Evolutionary conservation across 2,329 filamentous ascomycete species (phyloP).

Genomic region (Pseudocercospora cruenta): DNA sequence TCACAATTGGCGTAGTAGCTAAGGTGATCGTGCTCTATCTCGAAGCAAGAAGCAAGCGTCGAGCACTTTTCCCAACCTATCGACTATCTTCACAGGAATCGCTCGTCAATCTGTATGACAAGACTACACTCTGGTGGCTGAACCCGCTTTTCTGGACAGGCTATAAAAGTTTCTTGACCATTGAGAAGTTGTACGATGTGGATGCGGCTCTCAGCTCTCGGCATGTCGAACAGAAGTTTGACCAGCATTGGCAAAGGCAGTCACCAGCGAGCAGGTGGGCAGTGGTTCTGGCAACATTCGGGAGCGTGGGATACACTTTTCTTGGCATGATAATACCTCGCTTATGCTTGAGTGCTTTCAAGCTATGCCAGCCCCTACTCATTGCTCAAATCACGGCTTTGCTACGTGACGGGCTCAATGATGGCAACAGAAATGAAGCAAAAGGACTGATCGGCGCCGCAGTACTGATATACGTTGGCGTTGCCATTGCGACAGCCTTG

Average conservation of each 20-base stretch:
- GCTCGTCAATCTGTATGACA: constrained; percentile 32
- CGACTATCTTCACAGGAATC: constrained; percentile 26
- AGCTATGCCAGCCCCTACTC: constrained; percentile 24
- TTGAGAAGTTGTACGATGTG: constrained; percentile 31
- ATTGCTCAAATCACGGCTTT: constrained; percentile 20
- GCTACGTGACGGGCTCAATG: constrained; percentile 15
- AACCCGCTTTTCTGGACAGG: constrained; percentile 39
- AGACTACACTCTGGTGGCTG: constrained; percentile 44
- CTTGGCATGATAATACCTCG: constrained; percentile 18
- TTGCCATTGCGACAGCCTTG: constrained; percentile 23
- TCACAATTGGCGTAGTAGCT: constrained; percentile 22
- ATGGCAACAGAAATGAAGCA: constrained; percentile 10
- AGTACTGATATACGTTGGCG: constrained; percentile 22
- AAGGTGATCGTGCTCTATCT: constrained; percentile 27
- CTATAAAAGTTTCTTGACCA: constrained; percentile 29
- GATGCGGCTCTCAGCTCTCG: constrained; percentile 24
- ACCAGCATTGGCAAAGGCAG: constrained; percentile 14
- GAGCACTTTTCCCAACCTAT: constrained; percentile 22
- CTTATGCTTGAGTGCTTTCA: constrained; percentile 25
- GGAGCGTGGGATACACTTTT: constrained; percentile 11
- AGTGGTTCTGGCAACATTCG: constrained; percentile 12
- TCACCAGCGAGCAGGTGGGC: constrained; percentile 5
- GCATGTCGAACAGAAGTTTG: constrained; percentile 15
- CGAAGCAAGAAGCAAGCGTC: constrained; percentile 28
- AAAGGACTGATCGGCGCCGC: constrained; percentile 25